Evolutionary conservation across 257 asterid species (phyloP).

Genomic region (Plantago major): DNA sequence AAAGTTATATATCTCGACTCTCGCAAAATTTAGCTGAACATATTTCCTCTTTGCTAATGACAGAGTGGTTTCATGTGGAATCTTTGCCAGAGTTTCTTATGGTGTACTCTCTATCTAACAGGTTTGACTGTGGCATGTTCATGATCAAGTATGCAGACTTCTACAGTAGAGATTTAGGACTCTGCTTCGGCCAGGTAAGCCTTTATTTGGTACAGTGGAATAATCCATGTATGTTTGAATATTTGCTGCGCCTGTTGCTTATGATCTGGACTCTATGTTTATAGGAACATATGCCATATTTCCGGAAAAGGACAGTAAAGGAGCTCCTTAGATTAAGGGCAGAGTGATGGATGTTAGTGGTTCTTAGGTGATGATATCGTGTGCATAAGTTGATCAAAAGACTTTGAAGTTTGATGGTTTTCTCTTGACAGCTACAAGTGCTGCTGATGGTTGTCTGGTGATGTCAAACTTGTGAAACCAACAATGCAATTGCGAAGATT

Average conservation of each 20-base stretch:
- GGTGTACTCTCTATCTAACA: slow-evolving; percentile 23
- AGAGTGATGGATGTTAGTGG: slow-evolving; percentile 33
- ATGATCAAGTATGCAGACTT: slow-evolving; percentile 91
- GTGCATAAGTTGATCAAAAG: too few relatives aligned
- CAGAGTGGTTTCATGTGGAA: too few relatives aligned
- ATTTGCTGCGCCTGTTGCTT: not conserved
- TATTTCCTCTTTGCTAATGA: too few relatives aligned
- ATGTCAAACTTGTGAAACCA: too few relatives aligned
- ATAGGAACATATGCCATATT: slow-evolving; percentile 81
- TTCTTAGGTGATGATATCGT: too few relatives aligned
- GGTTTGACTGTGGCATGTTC: slow-evolving; percentile 92
- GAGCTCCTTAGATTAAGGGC: slow-evolving; percentile 74
- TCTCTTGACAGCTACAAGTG: too few relatives aligned
- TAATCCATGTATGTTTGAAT: not conserved
- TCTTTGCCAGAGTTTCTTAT: not conserved
- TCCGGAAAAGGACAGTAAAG: slow-evolving; percentile 73
- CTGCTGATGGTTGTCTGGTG: too few relatives aligned
- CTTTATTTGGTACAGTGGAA: not conserved
- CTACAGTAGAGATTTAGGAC: slow-evolving; percentile 80
- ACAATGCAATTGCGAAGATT: too few relatives aligned
- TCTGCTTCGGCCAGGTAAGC: slow-evolving; percentile 74
- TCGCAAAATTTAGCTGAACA: too few relatives aligned
- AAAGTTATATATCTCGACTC: too few relatives aligned
- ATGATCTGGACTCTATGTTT: not conserved
- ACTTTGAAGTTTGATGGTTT: too few relatives aligned